These are phyloP conservation scores for Leptomonas pyrrhocoris DNA, from an alignment of 208 protist species.

Conservation along the genomic window DNA sequence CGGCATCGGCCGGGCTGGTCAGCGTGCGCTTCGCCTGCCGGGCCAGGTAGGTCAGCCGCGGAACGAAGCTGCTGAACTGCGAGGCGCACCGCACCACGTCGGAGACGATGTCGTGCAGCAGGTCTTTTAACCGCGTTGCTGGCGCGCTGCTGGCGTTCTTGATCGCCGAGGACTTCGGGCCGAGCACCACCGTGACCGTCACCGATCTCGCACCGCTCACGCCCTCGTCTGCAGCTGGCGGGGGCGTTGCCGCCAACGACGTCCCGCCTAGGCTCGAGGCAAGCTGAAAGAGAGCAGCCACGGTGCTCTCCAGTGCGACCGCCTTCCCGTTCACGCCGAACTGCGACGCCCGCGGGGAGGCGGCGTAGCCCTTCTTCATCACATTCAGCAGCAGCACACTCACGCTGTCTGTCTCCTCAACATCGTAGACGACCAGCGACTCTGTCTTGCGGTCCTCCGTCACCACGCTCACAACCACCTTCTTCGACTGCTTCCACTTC, in stretches of 20 bases:
- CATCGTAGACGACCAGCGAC: slow-evolving; percentile 39
- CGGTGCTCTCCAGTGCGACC: slow-evolving; percentile 14
- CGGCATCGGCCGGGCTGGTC: slow-evolving; percentile 2
- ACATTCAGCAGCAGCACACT: slow-evolving; percentile 42
- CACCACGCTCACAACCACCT: slow-evolving; percentile 38
- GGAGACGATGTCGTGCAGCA: slow-evolving; percentile 30
- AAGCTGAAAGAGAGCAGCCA: slow-evolving; percentile 30
- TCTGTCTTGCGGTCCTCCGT: slow-evolving; percentile 12
- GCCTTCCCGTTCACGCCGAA: slow-evolving; percentile 26
- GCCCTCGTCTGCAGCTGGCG: slow-evolving; percentile 7
- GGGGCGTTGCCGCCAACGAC: slow-evolving; percentile 1
- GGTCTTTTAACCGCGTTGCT: slow-evolving; percentile 19
- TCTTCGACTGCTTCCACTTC: slow-evolving; percentile 37
- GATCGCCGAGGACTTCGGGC: slow-evolving; percentile 15
- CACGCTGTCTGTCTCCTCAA: slow-evolving; percentile 45
- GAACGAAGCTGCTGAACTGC: slow-evolving; percentile 46
- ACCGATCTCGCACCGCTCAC: slow-evolving; percentile 16
- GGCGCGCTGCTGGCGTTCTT: slow-evolving; percentile 9
- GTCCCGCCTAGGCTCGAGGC: slow-evolving; percentile 17
- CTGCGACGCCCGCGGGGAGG: slow-evolving; percentile 27
- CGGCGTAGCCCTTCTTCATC: slow-evolving; percentile 44
- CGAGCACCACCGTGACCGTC: slow-evolving; percentile 26
- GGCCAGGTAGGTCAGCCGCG: slow-evolving; percentile 41
- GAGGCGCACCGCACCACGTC: slow-evolving; percentile 51
- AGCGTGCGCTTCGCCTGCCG: slow-evolving; percentile 34